These are phyloP conservation scores for Lagenaria siceraria DNA, from an alignment of 306 rosid genomes.

Conservation along the genomic window DNA sequence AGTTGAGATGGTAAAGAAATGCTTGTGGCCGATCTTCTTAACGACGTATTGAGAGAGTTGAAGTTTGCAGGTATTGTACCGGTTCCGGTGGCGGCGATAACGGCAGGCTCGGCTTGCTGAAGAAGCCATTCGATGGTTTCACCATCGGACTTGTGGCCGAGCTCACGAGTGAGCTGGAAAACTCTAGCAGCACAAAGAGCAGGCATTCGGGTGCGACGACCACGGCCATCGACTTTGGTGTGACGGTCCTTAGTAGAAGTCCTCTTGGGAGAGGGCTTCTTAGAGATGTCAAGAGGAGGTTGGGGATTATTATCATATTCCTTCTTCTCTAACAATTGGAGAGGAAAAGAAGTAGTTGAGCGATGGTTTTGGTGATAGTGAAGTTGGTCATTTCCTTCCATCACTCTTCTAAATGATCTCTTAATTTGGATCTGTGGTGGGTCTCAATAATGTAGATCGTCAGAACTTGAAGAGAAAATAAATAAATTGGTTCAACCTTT, in stretches of 20 bases:
- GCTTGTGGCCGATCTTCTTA: not conserved
- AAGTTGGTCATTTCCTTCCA: conserved; percentile 8
- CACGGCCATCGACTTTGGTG: conserved; percentile 10
- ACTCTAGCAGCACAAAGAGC: conserved; percentile 13
- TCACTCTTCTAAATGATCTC: not conserved
- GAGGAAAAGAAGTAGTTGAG: not conserved
- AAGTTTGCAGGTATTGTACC: conserved; percentile 4
- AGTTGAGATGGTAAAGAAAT: conserved; percentile 5
- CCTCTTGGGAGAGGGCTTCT: conserved; percentile 1
- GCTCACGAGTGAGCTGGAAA: conserved; percentile 11
- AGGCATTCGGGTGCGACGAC: conserved; percentile 11
- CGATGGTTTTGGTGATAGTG: conserved; percentile 1
- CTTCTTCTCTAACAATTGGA: conserved; percentile 8
- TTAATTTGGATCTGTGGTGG: not conserved
- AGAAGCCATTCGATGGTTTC: conserved; percentile 16
- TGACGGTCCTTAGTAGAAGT: conserved; percentile 5
- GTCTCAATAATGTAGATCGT: not conserved
- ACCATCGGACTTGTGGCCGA: conserved; percentile 10
- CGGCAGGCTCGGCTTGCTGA: conserved; percentile 9
- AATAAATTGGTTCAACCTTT: not conserved
- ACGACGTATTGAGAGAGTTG: not conserved
- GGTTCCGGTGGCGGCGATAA: conserved; percentile 7
- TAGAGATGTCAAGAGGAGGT: not conserved
- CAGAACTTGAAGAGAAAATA: not conserved
- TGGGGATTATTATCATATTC: not conserved